A percentile compares a stretch with the other conserved stretches of the same genome.
Conservation (phyloP, 495 filamentous ascomycete species). For the Clavariopsis aquatica region DNA sequence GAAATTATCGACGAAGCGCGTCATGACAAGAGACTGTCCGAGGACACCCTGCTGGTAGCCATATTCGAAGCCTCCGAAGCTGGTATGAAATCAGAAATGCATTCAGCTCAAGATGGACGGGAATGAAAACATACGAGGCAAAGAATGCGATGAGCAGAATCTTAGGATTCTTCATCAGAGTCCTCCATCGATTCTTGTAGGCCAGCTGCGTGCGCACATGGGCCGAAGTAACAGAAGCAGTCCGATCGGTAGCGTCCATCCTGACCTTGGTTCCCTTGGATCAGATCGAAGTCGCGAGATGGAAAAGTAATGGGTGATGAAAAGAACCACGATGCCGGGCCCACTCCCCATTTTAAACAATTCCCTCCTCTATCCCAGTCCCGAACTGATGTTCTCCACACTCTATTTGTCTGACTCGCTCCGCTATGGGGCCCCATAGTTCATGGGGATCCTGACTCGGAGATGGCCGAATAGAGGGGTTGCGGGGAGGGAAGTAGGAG, state of each 20-base stretch:
- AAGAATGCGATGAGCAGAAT: neutral
- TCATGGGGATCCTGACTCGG: neutral
- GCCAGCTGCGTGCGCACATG: neutral
- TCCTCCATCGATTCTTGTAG: neutral
- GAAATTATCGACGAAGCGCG: slow-evolving; percentile 2
- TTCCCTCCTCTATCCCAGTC: neutral
- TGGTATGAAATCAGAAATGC: neutral
- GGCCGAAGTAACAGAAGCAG: neutral
- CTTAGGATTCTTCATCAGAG: neutral
- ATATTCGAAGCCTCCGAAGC: neutral
- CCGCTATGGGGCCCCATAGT: neutral
- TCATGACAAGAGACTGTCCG: slow-evolving; percentile 2
- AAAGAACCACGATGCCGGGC: neutral
- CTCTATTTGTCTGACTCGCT: neutral
- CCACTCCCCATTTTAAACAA: neutral
- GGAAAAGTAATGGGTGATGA: neutral
- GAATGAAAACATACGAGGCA: neutral
- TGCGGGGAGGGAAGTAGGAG: neutral
- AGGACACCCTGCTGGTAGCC: slow-evolving; percentile 6
- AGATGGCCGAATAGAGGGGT: neutral
- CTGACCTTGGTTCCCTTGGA: neutral
- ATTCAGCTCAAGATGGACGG: neutral
- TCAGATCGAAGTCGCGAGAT: too few species aligned
- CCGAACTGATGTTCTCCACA: neutral
- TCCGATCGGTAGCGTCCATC: neutral